phyloP scores from a whole-genome alignment of 2,329 filamentous ascomycete genomes.

The Arachnomyces sp. region DNA sequence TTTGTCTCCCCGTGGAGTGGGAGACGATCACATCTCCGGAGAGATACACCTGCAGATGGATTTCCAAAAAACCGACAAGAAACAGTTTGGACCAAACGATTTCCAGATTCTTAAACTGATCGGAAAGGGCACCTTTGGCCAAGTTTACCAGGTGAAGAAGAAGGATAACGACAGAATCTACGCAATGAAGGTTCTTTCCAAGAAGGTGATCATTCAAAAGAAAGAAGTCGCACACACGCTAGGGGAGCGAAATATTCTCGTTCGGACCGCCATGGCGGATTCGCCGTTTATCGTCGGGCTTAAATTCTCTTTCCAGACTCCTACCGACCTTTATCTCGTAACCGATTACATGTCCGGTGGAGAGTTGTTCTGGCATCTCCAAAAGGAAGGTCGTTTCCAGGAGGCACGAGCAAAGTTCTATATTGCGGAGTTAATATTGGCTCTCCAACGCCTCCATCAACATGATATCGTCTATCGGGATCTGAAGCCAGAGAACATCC shows the following conservation, averaged over 20 bases:
- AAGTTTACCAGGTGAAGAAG: conserved; percentile 97
- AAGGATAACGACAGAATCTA: conserved; percentile 94
- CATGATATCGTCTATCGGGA: conserved; percentile 98
- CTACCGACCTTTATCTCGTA: conserved; percentile 93
- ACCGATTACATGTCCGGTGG: conserved; percentile 99
- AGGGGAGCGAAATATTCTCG: conserved; percentile 92
- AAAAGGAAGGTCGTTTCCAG: conserved; percentile 92
- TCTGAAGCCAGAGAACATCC: conserved; percentile 93
- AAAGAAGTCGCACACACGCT: conserved; percentile 98
- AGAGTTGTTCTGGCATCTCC: conserved; percentile 96
- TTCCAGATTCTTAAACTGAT: conserved; percentile 95
- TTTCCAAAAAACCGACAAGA: conserved; percentile 82
- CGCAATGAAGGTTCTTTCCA: conserved; percentile 98
- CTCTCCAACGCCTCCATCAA: conserved; percentile 88
- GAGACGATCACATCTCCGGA: conserved; percentile 68
- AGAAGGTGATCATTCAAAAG: conserved; percentile 99
- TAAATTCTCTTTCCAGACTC: conserved; percentile 98
- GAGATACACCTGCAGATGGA: conserved; percentile 82
- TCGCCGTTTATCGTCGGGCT: conserved; percentile 96
- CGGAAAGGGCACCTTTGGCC: conserved; percentile 95
- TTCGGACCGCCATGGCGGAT: conserved; percentile 89
- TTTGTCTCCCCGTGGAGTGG: conserved; percentile 70
- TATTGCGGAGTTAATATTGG: conserved; percentile 92
- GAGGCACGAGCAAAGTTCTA: conserved; percentile 97
- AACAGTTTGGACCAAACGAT: conserved; percentile 86